phyloP scores from a whole-genome alignment of 305 asterid species.

The Fraxinus ornus region DNA sequence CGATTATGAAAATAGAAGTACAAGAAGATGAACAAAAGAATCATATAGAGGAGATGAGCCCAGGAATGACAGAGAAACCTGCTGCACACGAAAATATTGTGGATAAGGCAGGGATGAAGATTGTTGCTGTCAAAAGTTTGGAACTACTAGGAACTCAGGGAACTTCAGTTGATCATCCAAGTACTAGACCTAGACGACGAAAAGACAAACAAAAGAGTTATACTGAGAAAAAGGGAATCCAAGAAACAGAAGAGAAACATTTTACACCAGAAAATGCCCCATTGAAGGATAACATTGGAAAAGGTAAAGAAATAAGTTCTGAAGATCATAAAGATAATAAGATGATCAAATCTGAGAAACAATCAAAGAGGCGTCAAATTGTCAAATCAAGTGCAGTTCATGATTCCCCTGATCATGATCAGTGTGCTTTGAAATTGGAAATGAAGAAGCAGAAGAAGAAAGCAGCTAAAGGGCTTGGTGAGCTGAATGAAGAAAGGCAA shows the following conservation, averaged over 20 bases:
- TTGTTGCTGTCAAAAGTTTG: slow-evolving; percentile 13
- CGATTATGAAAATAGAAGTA: neutral
- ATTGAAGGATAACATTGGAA: neutral
- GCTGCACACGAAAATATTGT: neutral
- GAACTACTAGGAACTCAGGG: slow-evolving; percentile 6
- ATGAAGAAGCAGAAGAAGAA: slow-evolving; percentile 31
- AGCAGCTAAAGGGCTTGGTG: slow-evolving; percentile 39
- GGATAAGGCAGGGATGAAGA: neutral
- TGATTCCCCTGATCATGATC: neutral
- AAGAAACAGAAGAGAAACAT: slow-evolving; percentile 18
- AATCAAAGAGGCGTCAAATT: slow-evolving; percentile 11
- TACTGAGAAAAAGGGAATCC: neutral
- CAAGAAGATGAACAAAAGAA: neutral
- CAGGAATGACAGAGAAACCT: slow-evolving; percentile 5
- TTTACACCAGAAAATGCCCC: slow-evolving; percentile 12
- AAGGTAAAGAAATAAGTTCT: slow-evolving; percentile 27
- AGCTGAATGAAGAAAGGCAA: slow-evolving; percentile 57
- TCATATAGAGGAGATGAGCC: neutral
- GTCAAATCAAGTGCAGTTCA: slow-evolving; percentile 6
- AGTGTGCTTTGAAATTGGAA: slow-evolving; percentile 20
- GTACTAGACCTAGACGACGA: neutral
- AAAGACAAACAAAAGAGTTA: neutral
- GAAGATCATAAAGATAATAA: slow-evolving; percentile 15
- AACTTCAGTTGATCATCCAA: slow-evolving; percentile 15
- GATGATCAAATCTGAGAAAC: slow-evolving; percentile 21